Conservation (phyloP, 2,329 filamentous ascomycete species). For the Dactylellina sp. region DNA sequence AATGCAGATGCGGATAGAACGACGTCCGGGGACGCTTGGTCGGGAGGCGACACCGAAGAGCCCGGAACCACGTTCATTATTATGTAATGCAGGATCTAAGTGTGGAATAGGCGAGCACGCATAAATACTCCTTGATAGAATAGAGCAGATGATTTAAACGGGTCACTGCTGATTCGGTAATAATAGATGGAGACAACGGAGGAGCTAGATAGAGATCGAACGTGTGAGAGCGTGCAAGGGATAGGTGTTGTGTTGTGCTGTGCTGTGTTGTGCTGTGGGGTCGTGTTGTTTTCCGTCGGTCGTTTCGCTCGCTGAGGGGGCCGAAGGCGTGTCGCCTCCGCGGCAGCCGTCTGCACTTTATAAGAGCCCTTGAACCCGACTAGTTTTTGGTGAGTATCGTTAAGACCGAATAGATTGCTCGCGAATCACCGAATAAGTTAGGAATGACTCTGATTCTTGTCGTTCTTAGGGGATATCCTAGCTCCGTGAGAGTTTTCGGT, state of each 20-base stretch:
- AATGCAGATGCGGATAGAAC: slow-evolving; percentile 61
- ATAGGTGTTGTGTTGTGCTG: too few relatives aligned
- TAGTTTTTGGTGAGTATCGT: too few relatives aligned
- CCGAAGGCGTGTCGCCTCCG: slow-evolving; percentile 28
- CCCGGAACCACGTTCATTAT: slow-evolving; percentile 14
- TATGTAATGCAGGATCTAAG: background rate
- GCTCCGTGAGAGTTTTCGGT: slow-evolving; percentile 11
- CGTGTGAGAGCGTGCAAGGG: too few relatives aligned
- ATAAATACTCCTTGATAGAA: too few relatives aligned
- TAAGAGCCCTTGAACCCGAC: too few relatives aligned
- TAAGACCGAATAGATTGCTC: background rate
- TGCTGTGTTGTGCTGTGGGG: background rate
- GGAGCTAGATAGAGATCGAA: too few relatives aligned
- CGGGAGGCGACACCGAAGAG: slow-evolving; percentile 28
- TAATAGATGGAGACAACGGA: too few relatives aligned
- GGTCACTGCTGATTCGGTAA: too few relatives aligned
- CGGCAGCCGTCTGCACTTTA: too few relatives aligned
- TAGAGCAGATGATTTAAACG: too few relatives aligned
- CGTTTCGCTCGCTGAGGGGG: slow-evolving; percentile 33
- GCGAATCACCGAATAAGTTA: slow-evolving; percentile 8
- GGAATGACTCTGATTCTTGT: background rate
- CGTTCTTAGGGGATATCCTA: too few relatives aligned
- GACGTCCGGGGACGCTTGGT: slow-evolving; percentile 64
- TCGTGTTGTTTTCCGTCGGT: slow-evolving; percentile 37
- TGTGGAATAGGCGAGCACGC: too few relatives aligned